These are phyloP conservation scores for Flaveria ramosissima DNA, from an alignment of 129 eudicot species.

Conservation along the genomic window DNA sequence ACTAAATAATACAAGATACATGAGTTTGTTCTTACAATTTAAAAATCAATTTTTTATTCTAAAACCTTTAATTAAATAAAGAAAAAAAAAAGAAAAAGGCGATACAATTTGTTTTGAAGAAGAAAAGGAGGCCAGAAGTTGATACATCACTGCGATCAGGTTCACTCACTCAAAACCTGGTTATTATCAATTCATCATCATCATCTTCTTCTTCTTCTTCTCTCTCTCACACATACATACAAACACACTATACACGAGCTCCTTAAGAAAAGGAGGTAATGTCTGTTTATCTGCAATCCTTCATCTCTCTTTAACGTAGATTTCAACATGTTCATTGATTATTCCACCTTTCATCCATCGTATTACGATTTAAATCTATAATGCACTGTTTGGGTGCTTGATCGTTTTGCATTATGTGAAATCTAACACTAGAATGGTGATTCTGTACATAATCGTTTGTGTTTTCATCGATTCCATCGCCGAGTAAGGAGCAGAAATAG, in stretches of 20 bases:
- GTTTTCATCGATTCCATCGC: too few species aligned
- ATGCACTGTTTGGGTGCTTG: neutral
- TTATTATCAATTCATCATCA: neutral
- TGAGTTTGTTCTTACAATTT: too few species aligned
- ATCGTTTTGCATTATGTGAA: neutral
- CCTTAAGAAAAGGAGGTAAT: constrained; percentile 19
- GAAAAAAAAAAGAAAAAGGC: too few species aligned
- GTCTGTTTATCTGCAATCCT: neutral
- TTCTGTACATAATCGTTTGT: too few species aligned
- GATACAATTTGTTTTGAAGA: constrained; percentile 8
- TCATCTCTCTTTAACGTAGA: neutral
- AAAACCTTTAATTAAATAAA: too few species aligned
- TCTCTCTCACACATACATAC: neutral
- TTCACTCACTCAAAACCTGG: constrained; percentile 33
- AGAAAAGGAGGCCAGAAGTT: constrained; percentile 30
- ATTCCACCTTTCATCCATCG: too few species aligned
- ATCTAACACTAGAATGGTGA: neutral
- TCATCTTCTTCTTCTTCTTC: constrained; percentile 15
- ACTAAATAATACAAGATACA: too few species aligned
- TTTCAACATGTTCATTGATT: constrained; percentile 20
- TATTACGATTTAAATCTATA: too few species aligned
- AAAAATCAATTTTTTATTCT: too few species aligned
- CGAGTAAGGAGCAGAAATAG: too few species aligned
- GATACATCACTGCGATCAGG: constrained; percentile 36
- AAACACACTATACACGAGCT: neutral